Base-by-base conservation (phyloP, 805 yeast species). In the Jamesozyma rosinii region DNA sequence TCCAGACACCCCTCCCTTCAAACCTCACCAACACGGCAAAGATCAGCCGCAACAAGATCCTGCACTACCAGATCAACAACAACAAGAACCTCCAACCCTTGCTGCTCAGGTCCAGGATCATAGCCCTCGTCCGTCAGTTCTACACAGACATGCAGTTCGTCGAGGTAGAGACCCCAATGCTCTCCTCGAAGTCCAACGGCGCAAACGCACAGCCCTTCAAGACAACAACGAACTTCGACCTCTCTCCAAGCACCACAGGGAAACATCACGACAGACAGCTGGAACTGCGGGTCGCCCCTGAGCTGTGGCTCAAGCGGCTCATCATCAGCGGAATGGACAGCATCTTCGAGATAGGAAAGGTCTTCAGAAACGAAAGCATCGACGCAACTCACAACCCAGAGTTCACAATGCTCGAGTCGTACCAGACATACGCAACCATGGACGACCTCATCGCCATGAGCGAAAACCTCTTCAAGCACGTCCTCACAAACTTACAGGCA, bases 301-400 rank as follows among this genome's bases (percentile, higher is more conserved):
- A 90, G 56, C 65, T 92, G 32, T 92, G 96, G 96, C 71, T 92
- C 43, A 92, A 92, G 57, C 74, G 83, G 49, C 64, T 92, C 40
- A 75, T 88, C 2, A 78, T 90, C 29, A 73, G 85, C 6, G 98
- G 98, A 1, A 77, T 89, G 54, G 95, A 89, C 51, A 77, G 75
- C 50, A 81, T 92, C 2, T 92, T 76, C 61, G 97, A 92, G 56
- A 76, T 92, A 42, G 97, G 97, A 0, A 72, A 75, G 42, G 79
- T 72, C 37, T 92, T 89, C 62, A 71, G 98, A 53, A 92, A 92
- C 55, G 98, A 92, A 64, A 95, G 97, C 5, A 71, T 90, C 24
- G 98, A 90, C 59, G 70, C 83, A 1, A 84, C 95, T 0, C 98
- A 90, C 60, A 92, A 90, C 62, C 95, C 96, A 0, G 98, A 90